Percentiles rank a stretch among this genome's conserved stretches.
Evolutionary conservation across 2,329 filamentous ascomycete genomes (phyloP).

Genomic region (Ophiobolus disseminans): DNA sequence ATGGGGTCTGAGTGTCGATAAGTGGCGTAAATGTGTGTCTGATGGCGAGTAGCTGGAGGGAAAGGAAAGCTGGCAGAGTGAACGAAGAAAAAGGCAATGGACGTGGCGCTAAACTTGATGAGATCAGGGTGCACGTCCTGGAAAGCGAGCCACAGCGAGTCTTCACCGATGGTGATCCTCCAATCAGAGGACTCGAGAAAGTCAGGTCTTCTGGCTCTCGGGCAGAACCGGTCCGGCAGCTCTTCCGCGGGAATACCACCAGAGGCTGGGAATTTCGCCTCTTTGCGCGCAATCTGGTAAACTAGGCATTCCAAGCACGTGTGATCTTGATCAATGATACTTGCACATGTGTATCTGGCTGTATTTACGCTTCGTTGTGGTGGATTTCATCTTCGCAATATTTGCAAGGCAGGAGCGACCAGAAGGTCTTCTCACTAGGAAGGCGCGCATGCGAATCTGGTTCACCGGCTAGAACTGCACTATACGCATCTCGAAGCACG

Average conservation of each 20-base stretch:
- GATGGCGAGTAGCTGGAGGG: slow-evolving; percentile 25
- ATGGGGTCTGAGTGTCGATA: slow-evolving; percentile 23
- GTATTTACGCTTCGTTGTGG: no score
- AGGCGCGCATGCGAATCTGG: neutral
- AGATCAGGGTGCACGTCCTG: slow-evolving; percentile 15
- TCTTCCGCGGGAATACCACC: slow-evolving; percentile 6
- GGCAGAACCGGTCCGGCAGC: slow-evolving; percentile 25
- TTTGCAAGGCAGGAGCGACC: neutral
- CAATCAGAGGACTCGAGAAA: slow-evolving; percentile 21
- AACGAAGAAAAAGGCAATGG: slow-evolving; percentile 30
- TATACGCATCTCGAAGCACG: neutral
- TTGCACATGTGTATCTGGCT: neutral
- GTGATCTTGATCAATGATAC: neutral
- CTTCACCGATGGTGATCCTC: slow-evolving; percentile 8
- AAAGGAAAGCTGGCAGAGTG: slow-evolving; percentile 27
- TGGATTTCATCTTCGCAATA: no score
- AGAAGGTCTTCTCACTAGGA: neutral
- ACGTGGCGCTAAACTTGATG: slow-evolving; percentile 22
- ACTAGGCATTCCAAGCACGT: neutral
- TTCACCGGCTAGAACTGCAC: slow-evolving; percentile 2
- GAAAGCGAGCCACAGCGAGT: neutral
- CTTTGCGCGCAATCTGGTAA: neutral
- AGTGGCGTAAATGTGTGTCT: slow-evolving; percentile 11
- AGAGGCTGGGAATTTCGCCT: neutral
- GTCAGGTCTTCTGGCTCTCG: slow-evolving; percentile 20